A percentile compares a stretch with the other conserved stretches of the same genome.
These are phyloP conservation scores for Tolypocladium ophioglossoides DNA, from an alignment of 2,329 filamentous ascomycete species.

Conservation along the genomic window DNA sequence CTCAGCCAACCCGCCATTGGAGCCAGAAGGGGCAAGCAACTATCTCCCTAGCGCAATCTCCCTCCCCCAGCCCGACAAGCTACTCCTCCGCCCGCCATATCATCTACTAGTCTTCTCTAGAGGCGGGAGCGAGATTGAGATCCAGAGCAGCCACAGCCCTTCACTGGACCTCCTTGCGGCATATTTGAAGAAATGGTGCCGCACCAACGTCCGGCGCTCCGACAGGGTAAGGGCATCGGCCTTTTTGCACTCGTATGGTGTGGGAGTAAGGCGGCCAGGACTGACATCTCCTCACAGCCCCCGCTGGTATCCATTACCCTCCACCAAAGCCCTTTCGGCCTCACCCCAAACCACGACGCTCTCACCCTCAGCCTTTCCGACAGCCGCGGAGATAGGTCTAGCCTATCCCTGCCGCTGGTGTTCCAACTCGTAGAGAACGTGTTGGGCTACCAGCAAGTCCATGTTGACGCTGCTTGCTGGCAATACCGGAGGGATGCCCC, in stretches of 20 bases:
- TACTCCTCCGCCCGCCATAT: constrained; percentile 36
- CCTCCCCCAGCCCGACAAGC: constrained; percentile 35
- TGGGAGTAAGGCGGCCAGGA: neutral
- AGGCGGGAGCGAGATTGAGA: constrained; percentile 21
- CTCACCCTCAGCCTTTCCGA: constrained; percentile 25
- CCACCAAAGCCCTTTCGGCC: constrained; percentile 32
- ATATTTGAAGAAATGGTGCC: constrained; percentile 37
- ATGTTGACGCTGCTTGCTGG: constrained; percentile 12
- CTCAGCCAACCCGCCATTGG: neutral
- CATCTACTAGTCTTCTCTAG: constrained; percentile 26
- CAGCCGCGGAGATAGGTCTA: constrained; percentile 18
- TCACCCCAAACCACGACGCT: constrained; percentile 32
- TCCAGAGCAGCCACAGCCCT: constrained; percentile 37
- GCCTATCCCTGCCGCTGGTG: constrained; percentile 31
- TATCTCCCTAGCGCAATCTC: constrained; percentile 29
- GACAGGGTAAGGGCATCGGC: constrained; percentile 17
- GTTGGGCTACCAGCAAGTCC: constrained; percentile 28
- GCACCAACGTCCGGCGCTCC: constrained; percentile 27
- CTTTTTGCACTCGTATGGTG: neutral
- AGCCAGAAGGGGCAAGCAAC: neutral
- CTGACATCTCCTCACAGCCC: constrained; percentile 18
- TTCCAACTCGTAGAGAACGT: constrained; percentile 35
- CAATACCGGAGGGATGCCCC: constrained; percentile 13
- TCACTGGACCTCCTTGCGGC: constrained; percentile 32
- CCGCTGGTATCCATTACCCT: constrained; percentile 29